Evolutionary conservation across 2,329 filamentous ascomycete genomes (phyloP).

Genomic region (Periglandula ipomoeae): DNA sequence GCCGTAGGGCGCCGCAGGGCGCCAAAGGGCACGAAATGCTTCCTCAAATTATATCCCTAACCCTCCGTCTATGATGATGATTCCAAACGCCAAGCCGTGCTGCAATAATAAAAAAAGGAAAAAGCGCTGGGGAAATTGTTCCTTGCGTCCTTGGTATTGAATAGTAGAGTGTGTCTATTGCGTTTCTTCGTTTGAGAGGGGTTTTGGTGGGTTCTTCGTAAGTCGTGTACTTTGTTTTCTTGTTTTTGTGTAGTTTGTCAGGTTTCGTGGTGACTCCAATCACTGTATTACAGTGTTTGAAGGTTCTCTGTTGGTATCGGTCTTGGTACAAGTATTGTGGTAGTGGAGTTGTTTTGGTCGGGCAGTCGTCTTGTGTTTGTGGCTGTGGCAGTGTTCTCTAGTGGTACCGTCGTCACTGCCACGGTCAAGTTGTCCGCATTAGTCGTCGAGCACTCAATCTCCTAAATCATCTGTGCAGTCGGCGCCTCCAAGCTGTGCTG

Average conservation of each 20-base stretch:
- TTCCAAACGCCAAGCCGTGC: conserved; percentile 6
- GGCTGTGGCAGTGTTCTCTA: not conserved
- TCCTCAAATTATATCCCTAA: not conserved
- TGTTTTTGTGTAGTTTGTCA: not conserved
- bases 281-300: too few species aligned
- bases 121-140: not conserved
- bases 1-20: too few species aligned
- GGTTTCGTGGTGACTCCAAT: too few species aligned
- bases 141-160: not conserved
- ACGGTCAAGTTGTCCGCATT: too few species aligned
- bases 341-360: too few species aligned
- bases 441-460: not conserved
- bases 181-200: conserved; percentile 2
- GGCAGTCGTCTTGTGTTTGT: not conserved
- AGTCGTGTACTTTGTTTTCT: not conserved
- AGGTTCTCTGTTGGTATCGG: too few species aligned
- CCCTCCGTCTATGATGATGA: conserved; percentile 1
- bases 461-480: conserved; percentile 32
- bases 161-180: conserved; percentile 5
- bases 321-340: too few species aligned
- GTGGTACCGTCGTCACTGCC: not conserved
- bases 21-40: too few species aligned
- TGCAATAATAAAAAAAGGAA: not conserved
- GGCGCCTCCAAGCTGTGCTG: conserved; percentile 25
- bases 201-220: not conserved